phyloP scores from a whole-genome alignment of 805 yeast genomes.

The Pichia cabralensis region DNA sequence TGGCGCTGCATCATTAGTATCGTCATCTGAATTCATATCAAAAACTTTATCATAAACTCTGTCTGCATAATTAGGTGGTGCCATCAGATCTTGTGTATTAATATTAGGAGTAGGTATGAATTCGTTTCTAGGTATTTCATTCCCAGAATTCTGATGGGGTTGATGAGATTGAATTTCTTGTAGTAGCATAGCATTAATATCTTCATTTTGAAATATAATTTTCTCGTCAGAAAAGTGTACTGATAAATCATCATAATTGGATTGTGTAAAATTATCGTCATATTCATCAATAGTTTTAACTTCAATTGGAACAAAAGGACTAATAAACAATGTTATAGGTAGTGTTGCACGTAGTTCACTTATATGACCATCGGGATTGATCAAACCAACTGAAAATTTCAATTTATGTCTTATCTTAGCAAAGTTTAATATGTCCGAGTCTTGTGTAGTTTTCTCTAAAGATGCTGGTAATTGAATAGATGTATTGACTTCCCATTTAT shows the following conservation, averaged over 20 bases:
- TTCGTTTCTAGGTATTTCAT: slow-evolving; percentile 1
- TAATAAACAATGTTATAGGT: slow-evolving; percentile 46
- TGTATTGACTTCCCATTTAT: slow-evolving; percentile 67
- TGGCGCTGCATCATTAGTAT: neutral
- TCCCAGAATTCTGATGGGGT: slow-evolving; percentile 1
- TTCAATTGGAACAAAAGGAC: slow-evolving; percentile 70
- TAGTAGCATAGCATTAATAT: slow-evolving; percentile 3
- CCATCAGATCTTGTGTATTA: slow-evolving; percentile 40
- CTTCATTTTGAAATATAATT: slow-evolving; percentile 19
- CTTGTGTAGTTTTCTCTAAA: slow-evolving; percentile 74
- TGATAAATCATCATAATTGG: slow-evolving; percentile 21
- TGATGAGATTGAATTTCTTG: neutral
- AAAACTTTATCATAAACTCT: slow-evolving; percentile 76
- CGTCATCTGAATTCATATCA: slow-evolving; percentile 3
- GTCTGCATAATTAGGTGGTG: slow-evolving; percentile 79
- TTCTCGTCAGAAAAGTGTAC: slow-evolving; percentile 20
- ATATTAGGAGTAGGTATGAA: slow-evolving; percentile 10
- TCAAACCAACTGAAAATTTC: slow-evolving; percentile 66
- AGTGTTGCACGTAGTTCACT: slow-evolving; percentile 87
- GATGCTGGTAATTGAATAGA: slow-evolving; percentile 59
- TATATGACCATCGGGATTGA: slow-evolving; percentile 86
- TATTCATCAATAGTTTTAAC: slow-evolving; percentile 30
- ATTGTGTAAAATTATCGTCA: slow-evolving; percentile 14
- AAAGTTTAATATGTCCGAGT: slow-evolving; percentile 59
- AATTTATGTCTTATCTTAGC: slow-evolving; percentile 84